A percentile compares a stretch with the other conserved stretches of the same genome.
These are phyloP conservation scores for Alloteropsis semialata DNA, from an alignment of 176 grass and related monocot genomes.

Conservation along the genomic window DNA sequence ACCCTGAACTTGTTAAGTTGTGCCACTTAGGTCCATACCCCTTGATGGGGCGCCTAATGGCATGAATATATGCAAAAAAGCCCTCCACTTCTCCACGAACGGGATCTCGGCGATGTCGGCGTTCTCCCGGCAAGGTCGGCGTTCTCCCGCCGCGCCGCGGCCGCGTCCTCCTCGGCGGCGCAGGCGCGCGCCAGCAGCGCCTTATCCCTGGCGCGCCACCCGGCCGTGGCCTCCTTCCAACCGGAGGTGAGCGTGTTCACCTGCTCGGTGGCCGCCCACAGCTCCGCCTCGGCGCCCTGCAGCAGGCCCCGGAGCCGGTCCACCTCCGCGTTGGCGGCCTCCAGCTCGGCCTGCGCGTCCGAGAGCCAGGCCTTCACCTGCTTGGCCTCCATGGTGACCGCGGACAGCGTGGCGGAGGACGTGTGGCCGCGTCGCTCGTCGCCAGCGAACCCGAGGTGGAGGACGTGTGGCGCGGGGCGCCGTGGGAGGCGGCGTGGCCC, in stretches of 20 bases:
- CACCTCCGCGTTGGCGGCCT: constrained; percentile 40
- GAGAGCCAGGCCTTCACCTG: constrained; percentile 55
- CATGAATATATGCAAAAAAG: too few relatives aligned
- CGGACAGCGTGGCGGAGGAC: constrained; percentile 65
- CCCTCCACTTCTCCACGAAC: constrained; percentile 15
- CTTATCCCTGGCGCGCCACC: constrained; percentile 75
- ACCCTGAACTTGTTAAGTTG: too few relatives aligned
- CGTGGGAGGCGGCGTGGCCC: constrained; percentile 19
- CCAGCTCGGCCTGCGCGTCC: constrained; percentile 50
- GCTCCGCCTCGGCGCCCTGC: constrained; percentile 42
- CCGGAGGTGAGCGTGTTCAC: constrained; percentile 30
- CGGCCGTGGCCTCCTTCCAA: constrained; percentile 49
- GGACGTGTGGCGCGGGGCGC: constrained; percentile 24
- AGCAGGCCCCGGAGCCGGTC: constrained; percentile 22
- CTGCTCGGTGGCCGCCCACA: constrained; percentile 38
- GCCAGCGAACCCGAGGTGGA: not conserved
- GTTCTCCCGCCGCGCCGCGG: constrained; percentile 29
- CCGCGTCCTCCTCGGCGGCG: constrained; percentile 53
- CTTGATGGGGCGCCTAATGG: too few relatives aligned
- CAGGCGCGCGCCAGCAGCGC: constrained; percentile 58
- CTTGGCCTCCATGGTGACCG: constrained; percentile 69
- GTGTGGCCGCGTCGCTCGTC: constrained; percentile 15
- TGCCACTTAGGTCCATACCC: too few relatives aligned
- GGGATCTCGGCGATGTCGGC: not conserved
- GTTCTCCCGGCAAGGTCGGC: constrained; percentile 42